Evolutionary conservation across 208 protist species (phyloP).

Genomic region (Leishmania arabica): DNA sequence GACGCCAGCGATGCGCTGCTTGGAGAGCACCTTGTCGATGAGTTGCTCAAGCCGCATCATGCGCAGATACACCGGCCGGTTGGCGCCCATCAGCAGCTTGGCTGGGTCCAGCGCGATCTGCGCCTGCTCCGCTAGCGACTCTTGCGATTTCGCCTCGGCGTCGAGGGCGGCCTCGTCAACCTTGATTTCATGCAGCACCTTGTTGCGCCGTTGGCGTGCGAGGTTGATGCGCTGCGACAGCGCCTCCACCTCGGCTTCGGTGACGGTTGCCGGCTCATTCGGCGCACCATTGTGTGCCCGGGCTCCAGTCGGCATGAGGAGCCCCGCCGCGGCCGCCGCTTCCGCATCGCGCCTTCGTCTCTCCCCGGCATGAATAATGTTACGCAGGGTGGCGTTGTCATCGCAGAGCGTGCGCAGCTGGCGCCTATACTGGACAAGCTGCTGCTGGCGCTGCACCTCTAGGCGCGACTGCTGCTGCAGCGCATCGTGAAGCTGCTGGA

Average conservation of each 20-base stretch:
- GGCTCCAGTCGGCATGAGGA: neutral
- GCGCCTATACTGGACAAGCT: constrained; percentile 43
- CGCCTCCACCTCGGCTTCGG: constrained; percentile 58
- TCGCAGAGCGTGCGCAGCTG: constrained; percentile 54
- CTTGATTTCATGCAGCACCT: constrained; percentile 47
- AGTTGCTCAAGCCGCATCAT: constrained; percentile 91
- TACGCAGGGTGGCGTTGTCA: constrained; percentile 63
- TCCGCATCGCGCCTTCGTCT: constrained; percentile 26
- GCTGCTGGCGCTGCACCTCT: constrained; percentile 43
- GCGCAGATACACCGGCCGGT: constrained; percentile 61
- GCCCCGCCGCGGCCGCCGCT: neutral
- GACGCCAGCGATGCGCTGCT: constrained; percentile 82
- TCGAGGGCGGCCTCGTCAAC: constrained; percentile 7
- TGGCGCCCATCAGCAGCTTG: constrained; percentile 32
- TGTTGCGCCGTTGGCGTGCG: constrained; percentile 47
- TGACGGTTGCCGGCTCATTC: constrained; percentile 37
- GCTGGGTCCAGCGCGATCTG: neutral
- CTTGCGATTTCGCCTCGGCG: neutral
- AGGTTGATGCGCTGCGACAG: constrained; percentile 51
- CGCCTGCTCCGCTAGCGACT: neutral
- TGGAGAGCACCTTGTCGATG: constrained; percentile 87
- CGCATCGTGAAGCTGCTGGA: constrained; percentile 42
- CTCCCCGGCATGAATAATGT: constrained; percentile 52
- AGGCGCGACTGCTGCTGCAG: constrained; percentile 39
- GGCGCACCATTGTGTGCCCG: constrained; percentile 9